Percentiles rank a stretch among this genome's conserved stretches.
phyloP scores from a whole-genome alignment of 225 moss, liverwort and hornwort genomes.

The Bryoerythrophyllum caledonicum region DNA sequence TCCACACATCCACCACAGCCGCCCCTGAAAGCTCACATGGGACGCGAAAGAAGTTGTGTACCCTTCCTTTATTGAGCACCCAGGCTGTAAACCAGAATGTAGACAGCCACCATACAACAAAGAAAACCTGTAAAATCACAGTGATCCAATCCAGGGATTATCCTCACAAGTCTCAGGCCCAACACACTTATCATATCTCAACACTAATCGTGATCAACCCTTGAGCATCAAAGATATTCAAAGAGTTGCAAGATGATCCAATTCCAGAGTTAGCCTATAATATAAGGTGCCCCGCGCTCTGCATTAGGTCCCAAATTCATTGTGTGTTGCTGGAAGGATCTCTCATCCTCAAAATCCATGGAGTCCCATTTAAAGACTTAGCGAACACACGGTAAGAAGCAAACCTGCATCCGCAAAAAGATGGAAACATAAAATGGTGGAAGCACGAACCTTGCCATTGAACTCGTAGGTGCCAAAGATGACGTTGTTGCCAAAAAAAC shows the following conservation, averaged over 20 bases:
- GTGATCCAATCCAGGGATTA: slow-evolving; percentile 2
- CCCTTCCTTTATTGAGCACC: slow-evolving; percentile 72
- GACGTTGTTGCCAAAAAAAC: slow-evolving; percentile 72
- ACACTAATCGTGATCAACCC: neutral
- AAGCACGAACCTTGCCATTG: slow-evolving; percentile 66
- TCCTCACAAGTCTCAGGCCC: neutral
- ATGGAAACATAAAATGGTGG: neutral
- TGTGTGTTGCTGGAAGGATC: neutral
- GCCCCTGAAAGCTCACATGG: slow-evolving; percentile 63
- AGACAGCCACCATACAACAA: slow-evolving; percentile 80
- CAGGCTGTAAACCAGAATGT: slow-evolving; percentile 72
- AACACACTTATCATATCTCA: neutral
- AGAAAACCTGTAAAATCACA: slow-evolving; percentile 62
- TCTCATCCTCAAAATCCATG: neutral
- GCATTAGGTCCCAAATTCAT: neutral
- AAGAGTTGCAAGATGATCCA: neutral
- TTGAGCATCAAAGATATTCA: neutral
- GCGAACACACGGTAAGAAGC: neutral
- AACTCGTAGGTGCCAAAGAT: slow-evolving; percentile 78
- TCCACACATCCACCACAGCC: slow-evolving; percentile 69
- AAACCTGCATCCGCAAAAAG: neutral
- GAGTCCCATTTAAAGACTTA: neutral
- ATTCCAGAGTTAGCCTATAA: neutral
- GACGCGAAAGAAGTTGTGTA: slow-evolving; percentile 76
- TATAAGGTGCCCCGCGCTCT: neutral